Evolutionary conservation across 441 rosid genomes (phyloP), one percentile per base, ranked within the genome.

Genomic region (Aquilaria agallochum): DNA sequence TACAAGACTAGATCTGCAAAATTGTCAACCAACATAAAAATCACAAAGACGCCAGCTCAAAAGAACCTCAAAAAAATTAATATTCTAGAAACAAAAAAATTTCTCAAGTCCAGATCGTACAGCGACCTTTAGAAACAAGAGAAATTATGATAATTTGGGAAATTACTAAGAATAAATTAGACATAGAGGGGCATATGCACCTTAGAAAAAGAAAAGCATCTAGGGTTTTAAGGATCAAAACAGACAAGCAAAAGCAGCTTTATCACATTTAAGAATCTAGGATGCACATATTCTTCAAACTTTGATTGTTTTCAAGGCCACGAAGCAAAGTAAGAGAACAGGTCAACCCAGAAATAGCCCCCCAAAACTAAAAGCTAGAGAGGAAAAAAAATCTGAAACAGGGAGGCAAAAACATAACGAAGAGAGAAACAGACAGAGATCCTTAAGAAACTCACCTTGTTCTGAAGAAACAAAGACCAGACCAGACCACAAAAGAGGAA

Each of bases 1-100:
- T 60, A 67, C 65, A 66, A 45, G 57, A 56, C 78, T 76, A 87
- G 98, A 94, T 94, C 98, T 87, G 81, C 75, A 55, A 50, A 60
- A 45, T 11, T 9, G 53, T 31, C 15, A 55, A 70, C 53, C 56
- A 55, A 71, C 49, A 64, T 58, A 34, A 10, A 40, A 8, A 40
- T 10, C 54, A 46, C 46, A 57, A 51, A 60, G 58, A 31, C 53
- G 72, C 72, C 75, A 71, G 79, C 69, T 64, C 44, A 57, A 62
- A 74, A 59, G 56, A 40, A 55, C 58, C 45, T 58, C 52, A 53
- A 64, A 49, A 31, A 52, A 8, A 40, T 40, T 63, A 56, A 50
- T 34, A 50, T 53, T n/a, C 44, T 13, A 63, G 55, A 40, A 32
- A 20, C 13, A 0, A 12, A 20, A 32, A 4, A 10, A 27, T 56